Evolutionary conservation across 352 stramenopile genomes (phyloP).

Genomic region (Globisporangium orthogonon): DNA sequence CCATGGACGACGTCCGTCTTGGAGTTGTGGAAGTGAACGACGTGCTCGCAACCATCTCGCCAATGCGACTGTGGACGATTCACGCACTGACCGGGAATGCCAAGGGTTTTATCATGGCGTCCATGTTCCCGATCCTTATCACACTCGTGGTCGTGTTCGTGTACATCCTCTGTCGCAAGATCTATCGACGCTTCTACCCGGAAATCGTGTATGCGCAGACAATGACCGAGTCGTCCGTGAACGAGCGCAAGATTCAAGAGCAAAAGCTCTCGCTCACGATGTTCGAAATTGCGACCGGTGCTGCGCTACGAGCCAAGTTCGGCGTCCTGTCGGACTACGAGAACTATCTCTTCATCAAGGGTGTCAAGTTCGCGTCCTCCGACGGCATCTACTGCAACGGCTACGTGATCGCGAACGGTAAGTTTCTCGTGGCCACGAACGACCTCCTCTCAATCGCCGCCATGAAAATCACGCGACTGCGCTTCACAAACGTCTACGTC

Average conservation of each 20-base stretch:
- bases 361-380: constrained; percentile 24
- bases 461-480: not conserved
- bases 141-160: not conserved
- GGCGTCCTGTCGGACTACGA: constrained; percentile 43
- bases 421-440: not conserved
- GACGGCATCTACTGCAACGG: constrained; percentile 58
- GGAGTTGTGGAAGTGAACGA: not conserved
- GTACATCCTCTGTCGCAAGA: not conserved
- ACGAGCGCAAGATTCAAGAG: not conserved
- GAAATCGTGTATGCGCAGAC: not conserved
- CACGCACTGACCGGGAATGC: not conserved
- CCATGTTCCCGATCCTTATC: not conserved
- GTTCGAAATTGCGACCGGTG: not conserved
- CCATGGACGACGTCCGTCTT: not conserved
- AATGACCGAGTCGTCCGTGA: not conserved
- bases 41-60: not conserved
- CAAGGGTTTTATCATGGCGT: not conserved
- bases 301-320: constrained; percentile 7
- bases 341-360: constrained; percentile 32
- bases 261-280: not conserved
- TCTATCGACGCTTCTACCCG: not conserved
- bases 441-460: not conserved
- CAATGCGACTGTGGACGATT: constrained; percentile 2
- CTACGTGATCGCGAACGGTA: constrained; percentile 23
- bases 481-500: not conserved